Base-by-base conservation (phyloP, 2,329 filamentous ascomycete species). In the Fusarium sp. region DNA sequence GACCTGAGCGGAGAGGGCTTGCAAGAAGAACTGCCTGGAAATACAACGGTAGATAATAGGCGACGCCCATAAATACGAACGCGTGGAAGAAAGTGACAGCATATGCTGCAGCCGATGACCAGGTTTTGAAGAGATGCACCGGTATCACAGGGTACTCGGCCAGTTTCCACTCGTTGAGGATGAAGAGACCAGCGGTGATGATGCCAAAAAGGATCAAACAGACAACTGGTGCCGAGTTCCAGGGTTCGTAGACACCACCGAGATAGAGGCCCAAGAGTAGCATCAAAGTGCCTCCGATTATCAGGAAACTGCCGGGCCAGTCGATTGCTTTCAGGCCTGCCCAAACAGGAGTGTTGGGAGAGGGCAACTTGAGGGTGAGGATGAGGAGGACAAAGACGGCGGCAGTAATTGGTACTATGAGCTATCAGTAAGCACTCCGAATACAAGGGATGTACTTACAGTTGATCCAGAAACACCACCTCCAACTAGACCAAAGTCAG, bases 21-120 rank as follows among this genome's bases (percentile, higher is more conserved):
- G 89, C 89, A 60, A 87, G 87, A 3, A 92, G 87, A 1, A 92
- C 92, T 4, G 91, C 88, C 79, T 95, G 93, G 64, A 94, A 92
- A 82, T 92, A 95, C 0, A 95, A 85, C 0, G 93, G 93, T 29
- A 95, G 84, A 77, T 93, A 95, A 81, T 94, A 95, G 59, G 91
- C 89, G 1, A 86, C 86, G 0, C 88, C 89, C 45, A 93, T 92
- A 80, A 92, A 93, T 37, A 90, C 88, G 77, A 91, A 84, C 0
- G 83, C 84, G 69, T 89, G 86, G 65, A 84, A 83, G 60, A 86
- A 84, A 41, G 80, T 82, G 4, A 87, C 81, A 4, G 73, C 76
- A n/a, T 92, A 85, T 5, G 86, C 84, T 1, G 91, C 91, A 13
- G 90, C 79, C 64, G 90, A 92, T 1, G 91, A 89, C 35, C 82